Base-by-base conservation (phyloP, 495 filamentous ascomycete genomes). In the Rostrohypoxylon terebratum region DNA sequence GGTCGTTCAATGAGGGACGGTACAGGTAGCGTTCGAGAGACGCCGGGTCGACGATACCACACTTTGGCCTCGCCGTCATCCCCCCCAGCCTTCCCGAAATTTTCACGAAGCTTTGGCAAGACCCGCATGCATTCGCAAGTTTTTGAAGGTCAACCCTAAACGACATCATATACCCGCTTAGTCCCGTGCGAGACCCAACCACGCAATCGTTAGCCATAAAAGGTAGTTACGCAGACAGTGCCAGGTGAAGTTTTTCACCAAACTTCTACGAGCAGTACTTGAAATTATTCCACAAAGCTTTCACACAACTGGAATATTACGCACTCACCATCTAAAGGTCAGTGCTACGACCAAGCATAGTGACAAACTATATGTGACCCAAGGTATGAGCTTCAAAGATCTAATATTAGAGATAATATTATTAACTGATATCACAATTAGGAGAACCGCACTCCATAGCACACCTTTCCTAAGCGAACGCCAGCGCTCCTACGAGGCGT, bases 321-420 rank as follows among this genome's bases (percentile, higher is more conserved):
- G 44, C 42, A 62, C 42, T 62, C 44, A 36, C 42, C 59, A 42
- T 44, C 48, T 50, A 62, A n/a, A 16, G 59, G 59, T n/a, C 59
- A 62, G 59, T 62, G 59, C 59, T 28, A 33, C 25, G 13, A 48
- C 16, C 36, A 11, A 16, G 14, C 38, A 38, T 20, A 11, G 36
- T 23, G 14, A 16, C n/a, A 44, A 18, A 33, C 21, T 20, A 34
- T 1, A 33, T 23, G 14, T 25, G 14, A 48, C 36, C 16, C 31
- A 21, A 50, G 28, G 28, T 36, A 34, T 42, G 18, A 55, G 40
- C 36, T 13, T n/a, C 9, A 63, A n/a, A 14, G 9, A 50, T 25
- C 14, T 5, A 31, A 28, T 14, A 8, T 28, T 14, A 20, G 13
- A 21, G 8, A 63, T 18, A n/a, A 13, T 20, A 6, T 21, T 21